Conservation (phyloP, 208 protist species). For the Polymyxa betae region DNA sequence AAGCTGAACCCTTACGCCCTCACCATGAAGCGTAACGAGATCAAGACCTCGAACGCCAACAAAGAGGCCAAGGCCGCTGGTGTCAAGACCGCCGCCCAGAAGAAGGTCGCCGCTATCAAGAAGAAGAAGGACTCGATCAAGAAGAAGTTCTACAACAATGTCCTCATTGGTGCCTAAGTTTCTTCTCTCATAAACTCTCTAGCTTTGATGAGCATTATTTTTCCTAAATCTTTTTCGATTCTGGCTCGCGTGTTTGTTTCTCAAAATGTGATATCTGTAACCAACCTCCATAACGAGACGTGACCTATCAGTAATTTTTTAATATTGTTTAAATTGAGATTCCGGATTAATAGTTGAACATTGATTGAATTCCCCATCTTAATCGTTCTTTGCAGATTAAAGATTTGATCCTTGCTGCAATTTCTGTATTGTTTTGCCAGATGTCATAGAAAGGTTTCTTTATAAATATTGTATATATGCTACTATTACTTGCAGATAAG, state of each 20-base stretch:
- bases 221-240: background rate
- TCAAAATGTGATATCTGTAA: too few species aligned
- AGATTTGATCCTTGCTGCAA: too few species aligned
- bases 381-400: too few species aligned
- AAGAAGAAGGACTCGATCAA: constrained; percentile 47
- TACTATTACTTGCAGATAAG: too few species aligned
- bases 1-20: constrained; percentile 83
- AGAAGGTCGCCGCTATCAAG: constrained; percentile 53
- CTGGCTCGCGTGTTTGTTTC: background rate
- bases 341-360: too few species aligned
- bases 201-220: background rate
- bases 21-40: background rate
- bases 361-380: too few species aligned
- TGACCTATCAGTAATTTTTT: too few species aligned
- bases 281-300: too few species aligned
- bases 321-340: too few species aligned
- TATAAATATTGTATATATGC: too few species aligned
- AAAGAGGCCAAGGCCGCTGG: background rate
- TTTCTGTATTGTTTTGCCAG: too few species aligned
- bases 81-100: constrained; percentile 36
- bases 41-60: constrained; percentile 40
- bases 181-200: background rate
- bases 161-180: background rate
- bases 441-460: too few species aligned
- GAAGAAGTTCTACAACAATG: background rate